phyloP scores from a whole-genome alignment of 169 alveolate genomes.

The Neospora caninum region DNA sequence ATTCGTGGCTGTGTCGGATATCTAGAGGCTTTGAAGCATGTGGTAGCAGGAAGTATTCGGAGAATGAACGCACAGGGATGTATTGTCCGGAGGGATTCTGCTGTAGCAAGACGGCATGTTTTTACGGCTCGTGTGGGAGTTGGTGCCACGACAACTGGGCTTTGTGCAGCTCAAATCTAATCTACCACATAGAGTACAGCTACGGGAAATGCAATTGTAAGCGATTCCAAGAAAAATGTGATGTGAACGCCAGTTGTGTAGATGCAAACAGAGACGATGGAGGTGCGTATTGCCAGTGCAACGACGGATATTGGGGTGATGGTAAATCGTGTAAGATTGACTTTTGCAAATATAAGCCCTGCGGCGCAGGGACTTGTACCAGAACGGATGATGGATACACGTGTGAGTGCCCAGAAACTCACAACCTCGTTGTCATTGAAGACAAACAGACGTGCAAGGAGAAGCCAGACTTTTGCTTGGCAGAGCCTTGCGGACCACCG shows the following conservation, averaged over 20 bases:
- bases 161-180: not conserved
- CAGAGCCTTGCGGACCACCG: constrained; percentile 15
- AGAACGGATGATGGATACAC: constrained; percentile 3
- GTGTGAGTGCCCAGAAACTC: not conserved
- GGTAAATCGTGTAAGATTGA: constrained; percentile 20
- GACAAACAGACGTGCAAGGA: not conserved
- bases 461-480: not conserved
- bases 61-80: not conserved
- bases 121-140: constrained; percentile 22
- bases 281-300: constrained; percentile 49
- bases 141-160: constrained; percentile 47
- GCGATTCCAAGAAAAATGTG: not conserved
- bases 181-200: constrained; percentile 31
- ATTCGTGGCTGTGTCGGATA: constrained; percentile 19
- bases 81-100: constrained; percentile 28
- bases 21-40: not conserved
- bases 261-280: constrained; percentile 14
- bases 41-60: not conserved
- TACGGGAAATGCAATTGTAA: constrained; percentile 44
- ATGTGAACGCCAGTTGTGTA: constrained; percentile 7
- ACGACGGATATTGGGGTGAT: not conserved
- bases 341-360: constrained; percentile 9
- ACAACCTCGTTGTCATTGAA: not conserved
- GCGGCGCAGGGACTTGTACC: constrained; percentile 30
- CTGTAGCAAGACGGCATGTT: constrained; percentile 59